Conservation (phyloP, 2,329 filamentous ascomycete genomes). For the Talaromyces funiculosus region DNA sequence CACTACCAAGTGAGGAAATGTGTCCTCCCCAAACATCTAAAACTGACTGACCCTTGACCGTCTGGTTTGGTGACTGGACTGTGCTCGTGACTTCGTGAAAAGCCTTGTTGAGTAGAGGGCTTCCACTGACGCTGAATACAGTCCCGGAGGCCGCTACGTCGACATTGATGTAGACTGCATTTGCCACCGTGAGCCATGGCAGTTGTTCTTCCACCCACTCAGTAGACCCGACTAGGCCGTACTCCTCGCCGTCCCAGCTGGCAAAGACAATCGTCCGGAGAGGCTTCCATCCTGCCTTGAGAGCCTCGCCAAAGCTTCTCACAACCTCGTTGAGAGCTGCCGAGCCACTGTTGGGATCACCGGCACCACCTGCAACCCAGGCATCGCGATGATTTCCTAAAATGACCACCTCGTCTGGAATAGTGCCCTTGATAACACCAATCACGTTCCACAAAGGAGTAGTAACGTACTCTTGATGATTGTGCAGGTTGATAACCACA, state of each 20-base stretch:
- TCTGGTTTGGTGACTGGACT: conserved; percentile 70
- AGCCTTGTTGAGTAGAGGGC: conserved; percentile 69
- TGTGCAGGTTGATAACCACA: conserved; percentile 66
- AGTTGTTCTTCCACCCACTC: conserved; percentile 92
- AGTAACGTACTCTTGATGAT: conserved; percentile 74
- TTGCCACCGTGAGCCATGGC: conserved; percentile 68
- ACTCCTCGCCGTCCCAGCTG: conserved; percentile 80
- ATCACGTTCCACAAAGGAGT: conserved; percentile 89
- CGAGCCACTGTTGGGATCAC: conserved; percentile 76
- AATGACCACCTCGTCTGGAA: conserved; percentile 78
- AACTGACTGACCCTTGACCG: conserved; percentile 62
- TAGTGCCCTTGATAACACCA: conserved; percentile 81
- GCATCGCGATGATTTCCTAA: conserved; percentile 91
- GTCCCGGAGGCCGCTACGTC: conserved; percentile 67
- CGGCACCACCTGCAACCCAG: conserved; percentile 80
- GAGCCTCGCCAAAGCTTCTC: conserved; percentile 65
- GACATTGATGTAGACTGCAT: conserved; percentile 79
- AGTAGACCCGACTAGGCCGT: conserved; percentile 77
- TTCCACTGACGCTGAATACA: conserved; percentile 59
- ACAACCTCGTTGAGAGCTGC: conserved; percentile 74
- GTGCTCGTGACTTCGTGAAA: conserved; percentile 60
- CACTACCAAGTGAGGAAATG: conserved; percentile 64
- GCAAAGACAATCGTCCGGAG: conserved; percentile 87
- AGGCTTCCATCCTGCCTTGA: conserved; percentile 73
- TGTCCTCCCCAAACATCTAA: conserved; percentile 60